Base-by-base conservation (phyloP, 2,329 filamentous ascomycete genomes). In the Nemania sp. region DNA sequence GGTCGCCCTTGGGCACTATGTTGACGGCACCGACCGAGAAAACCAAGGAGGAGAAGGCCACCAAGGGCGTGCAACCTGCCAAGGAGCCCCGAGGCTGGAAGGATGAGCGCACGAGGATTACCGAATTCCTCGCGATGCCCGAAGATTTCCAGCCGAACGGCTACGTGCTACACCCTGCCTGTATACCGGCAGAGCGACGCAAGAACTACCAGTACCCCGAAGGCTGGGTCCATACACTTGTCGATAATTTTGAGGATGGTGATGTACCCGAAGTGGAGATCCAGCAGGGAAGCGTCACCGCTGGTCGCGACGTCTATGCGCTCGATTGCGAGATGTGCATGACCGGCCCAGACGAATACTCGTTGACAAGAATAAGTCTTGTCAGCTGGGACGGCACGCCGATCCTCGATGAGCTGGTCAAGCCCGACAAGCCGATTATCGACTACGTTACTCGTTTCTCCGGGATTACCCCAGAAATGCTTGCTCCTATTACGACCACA, bases 251-350 rank as follows among this genome's bases (percentile, higher is more conserved):
- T 7, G 84, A 87, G 48, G 89, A 91, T 34, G 91, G 87, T 2
- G 76, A 84, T 50, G 82, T 89, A 6, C 86, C 89, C 2, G 89
- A 92, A 52, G 74, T 77, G 5, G 85, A 92, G 55, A 87, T 96
- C 60, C 82, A 96, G 74, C 79, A 88, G 67, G 94, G 92, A 57
- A 94, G 92, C 74, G 79, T 97, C 59, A 96, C 92, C 0, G 91
- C 87, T 32, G 95, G 93, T 37, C 86, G 92, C 64, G 84, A 89
- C 39, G 79, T 97, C 11, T 79, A 96, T 50, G 89, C 92, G 1
- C 81, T 99, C 56, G 95, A 99, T 74, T 99, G 95, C 76, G 95
- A 99, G 76, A 99, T 99, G 95, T 97, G 93, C 74, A 88, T 92
- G 77, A 96, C 92, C 2, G 90, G 88, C 61, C 87, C 89, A 62